Evolutionary conservation across 106 monocot species (phyloP).

Genomic region (Xerophyta viscosa): DNA sequence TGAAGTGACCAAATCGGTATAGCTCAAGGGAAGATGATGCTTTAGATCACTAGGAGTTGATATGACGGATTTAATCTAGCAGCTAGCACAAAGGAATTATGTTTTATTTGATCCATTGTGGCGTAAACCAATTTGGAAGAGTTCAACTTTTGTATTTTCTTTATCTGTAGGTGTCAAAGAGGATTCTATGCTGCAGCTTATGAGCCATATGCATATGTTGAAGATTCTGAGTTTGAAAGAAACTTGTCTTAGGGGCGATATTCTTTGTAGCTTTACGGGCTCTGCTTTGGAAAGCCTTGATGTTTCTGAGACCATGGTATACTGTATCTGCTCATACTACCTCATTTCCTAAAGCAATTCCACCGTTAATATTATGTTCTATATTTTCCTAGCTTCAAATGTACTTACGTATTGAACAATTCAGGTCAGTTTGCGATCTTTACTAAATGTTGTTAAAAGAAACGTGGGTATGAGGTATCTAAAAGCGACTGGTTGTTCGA

Average conservation of each 20-base stretch:
- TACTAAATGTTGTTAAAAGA: slow-evolving; percentile 36
- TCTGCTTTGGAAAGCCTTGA: slow-evolving; percentile 48
- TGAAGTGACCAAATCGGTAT: too few species aligned
- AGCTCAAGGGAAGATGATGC: too few species aligned
- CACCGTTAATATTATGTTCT: neutral
- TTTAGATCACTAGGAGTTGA: too few species aligned
- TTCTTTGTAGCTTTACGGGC: slow-evolving; percentile 40
- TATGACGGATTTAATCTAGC: too few species aligned
- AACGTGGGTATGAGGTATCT: slow-evolving; percentile 35
- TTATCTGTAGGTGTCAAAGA: slow-evolving; percentile 33
- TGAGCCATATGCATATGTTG: slow-evolving; percentile 38
- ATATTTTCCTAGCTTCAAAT: neutral
- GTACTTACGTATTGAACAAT: neutral
- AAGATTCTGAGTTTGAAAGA: slow-evolving; percentile 36
- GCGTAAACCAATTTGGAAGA: neutral
- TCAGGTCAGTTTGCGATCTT: slow-evolving; percentile 43
- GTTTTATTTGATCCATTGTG: too few species aligned
- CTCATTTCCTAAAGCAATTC: too few species aligned
- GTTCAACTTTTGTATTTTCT: neutral
- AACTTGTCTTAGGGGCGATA: slow-evolving; percentile 48
- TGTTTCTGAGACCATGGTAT: slow-evolving; percentile 76
- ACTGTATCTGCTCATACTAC: neutral
- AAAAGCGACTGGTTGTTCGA: slow-evolving; percentile 48
- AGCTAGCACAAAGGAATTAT: too few species aligned
- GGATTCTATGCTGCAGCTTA: slow-evolving; percentile 46